phyloP scores from a whole-genome alignment of 2,329 filamentous ascomycete species.

The Colletotrichum sp. region DNA sequence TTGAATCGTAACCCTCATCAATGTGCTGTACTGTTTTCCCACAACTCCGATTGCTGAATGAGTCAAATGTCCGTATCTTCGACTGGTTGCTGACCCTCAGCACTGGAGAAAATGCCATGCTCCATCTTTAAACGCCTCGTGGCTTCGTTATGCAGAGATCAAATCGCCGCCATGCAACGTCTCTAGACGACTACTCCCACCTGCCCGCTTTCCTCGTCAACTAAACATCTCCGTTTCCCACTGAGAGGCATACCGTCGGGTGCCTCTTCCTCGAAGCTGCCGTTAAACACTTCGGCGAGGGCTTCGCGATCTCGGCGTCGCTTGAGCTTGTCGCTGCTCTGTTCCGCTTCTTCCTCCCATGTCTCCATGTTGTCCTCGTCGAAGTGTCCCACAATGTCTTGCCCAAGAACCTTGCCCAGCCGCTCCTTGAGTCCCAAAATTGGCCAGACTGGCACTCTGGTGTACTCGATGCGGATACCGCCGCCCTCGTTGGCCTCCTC shows the following conservation, averaged over 20 bases:
- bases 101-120: background rate
- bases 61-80: background rate
- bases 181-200: constrained; percentile 20
- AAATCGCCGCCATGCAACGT: constrained; percentile 1
- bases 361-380: constrained; percentile 47
- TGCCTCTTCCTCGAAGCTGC: constrained; percentile 44
- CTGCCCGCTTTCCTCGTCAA: constrained; percentile 23
- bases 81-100: background rate
- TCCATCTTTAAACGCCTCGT: constrained; percentile 14
- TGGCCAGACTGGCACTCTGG: constrained; percentile 58
- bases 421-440: constrained; percentile 60
- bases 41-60: constrained; percentile 1
- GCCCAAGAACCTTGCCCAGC: constrained; percentile 57
- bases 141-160: constrained; percentile 20
- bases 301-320: constrained; percentile 39
- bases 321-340: constrained; percentile 33
- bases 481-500: constrained; percentile 32
- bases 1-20: background rate
- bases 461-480: constrained; percentile 52
- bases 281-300: constrained; percentile 42
- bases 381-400: constrained; percentile 52
- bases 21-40: background rate
- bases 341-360: constrained; percentile 42
- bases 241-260: constrained; percentile 34
- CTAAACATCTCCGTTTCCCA: constrained; percentile 41